phyloP scores from a whole-genome alignment of 495 filamentous ascomycete genomes.

The Pyrenula aspistea region DNA sequence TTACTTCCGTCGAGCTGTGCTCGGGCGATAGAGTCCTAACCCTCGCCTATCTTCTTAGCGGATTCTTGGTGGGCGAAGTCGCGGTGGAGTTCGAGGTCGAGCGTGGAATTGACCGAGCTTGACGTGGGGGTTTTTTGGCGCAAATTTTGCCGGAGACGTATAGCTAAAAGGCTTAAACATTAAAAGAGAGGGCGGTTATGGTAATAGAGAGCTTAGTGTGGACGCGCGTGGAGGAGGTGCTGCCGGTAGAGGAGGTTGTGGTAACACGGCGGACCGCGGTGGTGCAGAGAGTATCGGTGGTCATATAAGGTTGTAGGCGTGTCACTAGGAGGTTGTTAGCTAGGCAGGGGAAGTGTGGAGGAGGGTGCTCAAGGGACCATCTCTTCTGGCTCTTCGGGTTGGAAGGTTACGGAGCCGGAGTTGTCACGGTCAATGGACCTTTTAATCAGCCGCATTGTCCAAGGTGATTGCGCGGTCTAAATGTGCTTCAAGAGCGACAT shows the following conservation, averaged over 20 bases:
- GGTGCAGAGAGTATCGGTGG: slow-evolving; percentile 67
- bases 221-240: slow-evolving; percentile 60
- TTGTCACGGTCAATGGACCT: slow-evolving; percentile 64
- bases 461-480: no score
- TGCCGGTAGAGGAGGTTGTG: slow-evolving; percentile 59
- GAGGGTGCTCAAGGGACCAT: slow-evolving; percentile 46
- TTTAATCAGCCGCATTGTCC: slow-evolving; percentile 68
- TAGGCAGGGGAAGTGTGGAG: slow-evolving; percentile 1
- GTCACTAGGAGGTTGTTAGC: slow-evolving; percentile 68
- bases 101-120: slow-evolving; percentile 76
- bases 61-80: slow-evolving; percentile 69
- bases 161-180: slow-evolving; percentile 67
- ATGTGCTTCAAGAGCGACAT: no score
- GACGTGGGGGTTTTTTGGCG: slow-evolving; percentile 72
- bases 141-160: slow-evolving; percentile 76
- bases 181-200: slow-evolving; percentile 84
- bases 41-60: slow-evolving; percentile 31
- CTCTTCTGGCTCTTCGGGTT: slow-evolving; percentile 88
- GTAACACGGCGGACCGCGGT: slow-evolving; percentile 74
- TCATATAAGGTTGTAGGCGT: slow-evolving; percentile 88
- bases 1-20: slow-evolving; percentile 66
- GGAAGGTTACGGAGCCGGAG: slow-evolving; percentile 66
- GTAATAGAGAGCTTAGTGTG: slow-evolving; percentile 68
- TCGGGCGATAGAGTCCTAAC: slow-evolving; percentile 85
- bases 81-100: slow-evolving; percentile 78